Conservation (phyloP, 1,139 yeast species). For the Geotrichum citri-aurantii region DNA sequence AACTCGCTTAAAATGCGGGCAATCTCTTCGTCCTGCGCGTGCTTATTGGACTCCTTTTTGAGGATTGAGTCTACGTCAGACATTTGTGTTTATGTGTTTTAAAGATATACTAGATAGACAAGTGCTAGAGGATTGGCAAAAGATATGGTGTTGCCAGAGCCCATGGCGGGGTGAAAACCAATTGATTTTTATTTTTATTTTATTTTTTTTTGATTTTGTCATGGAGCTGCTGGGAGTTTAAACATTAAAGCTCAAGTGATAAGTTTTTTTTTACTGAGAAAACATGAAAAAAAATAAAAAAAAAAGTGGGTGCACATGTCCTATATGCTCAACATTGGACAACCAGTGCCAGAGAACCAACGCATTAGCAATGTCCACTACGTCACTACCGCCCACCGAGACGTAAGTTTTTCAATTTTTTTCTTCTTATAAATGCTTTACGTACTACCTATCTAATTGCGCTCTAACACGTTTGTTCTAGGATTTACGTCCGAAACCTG, state of each 20-base stretch:
- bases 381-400: slow-evolving; percentile 8
- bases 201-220: too few relatives aligned
- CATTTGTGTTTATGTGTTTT: background rate
- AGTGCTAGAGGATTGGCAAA: too few relatives aligned
- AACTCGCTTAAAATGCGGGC: slow-evolving; percentile 47
- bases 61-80: slow-evolving; percentile 31
- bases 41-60: slow-evolving; percentile 31
- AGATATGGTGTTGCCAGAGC: too few relatives aligned
- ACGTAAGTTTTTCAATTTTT: slow-evolving; percentile 4
- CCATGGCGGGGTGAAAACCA: background rate
- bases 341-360: background rate
- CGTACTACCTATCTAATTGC: background rate
- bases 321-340: background rate
- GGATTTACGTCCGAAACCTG: slow-evolving; percentile 57
- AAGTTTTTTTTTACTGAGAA: too few relatives aligned
- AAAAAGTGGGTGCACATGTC: background rate
- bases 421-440: background rate
- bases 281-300: too few relatives aligned
- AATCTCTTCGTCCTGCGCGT: slow-evolving; percentile 46
- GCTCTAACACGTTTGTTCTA: slow-evolving; percentile 8
- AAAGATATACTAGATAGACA: background rate
- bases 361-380: background rate
- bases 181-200: background rate
- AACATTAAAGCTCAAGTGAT: background rate
- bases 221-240: background rate